Evolutionary conservation across 306 rosid species (phyloP).

Genomic region (Vachellia pachyceras): DNA sequence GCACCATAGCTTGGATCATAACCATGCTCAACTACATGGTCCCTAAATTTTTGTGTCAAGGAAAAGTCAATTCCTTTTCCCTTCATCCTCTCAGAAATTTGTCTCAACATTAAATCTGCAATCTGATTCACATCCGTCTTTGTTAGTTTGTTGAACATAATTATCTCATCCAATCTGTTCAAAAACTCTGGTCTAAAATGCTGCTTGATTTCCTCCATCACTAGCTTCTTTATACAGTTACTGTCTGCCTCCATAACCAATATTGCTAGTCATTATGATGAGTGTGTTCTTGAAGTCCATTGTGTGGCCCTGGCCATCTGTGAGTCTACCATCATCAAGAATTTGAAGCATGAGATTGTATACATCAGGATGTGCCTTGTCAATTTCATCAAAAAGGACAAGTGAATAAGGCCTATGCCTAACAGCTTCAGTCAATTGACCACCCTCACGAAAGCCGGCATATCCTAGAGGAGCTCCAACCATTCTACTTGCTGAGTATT

Average conservation of each 20-base stretch:
- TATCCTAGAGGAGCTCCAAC: slow-evolving; percentile 79
- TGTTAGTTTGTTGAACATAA: slow-evolving; percentile 64
- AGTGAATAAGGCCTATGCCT: slow-evolving; percentile 69
- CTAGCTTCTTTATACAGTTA: slow-evolving; percentile 61
- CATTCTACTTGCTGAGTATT: slow-evolving; percentile 58
- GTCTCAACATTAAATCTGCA: slow-evolving; percentile 66
- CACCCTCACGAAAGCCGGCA: slow-evolving; percentile 70
- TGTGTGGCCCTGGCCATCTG: slow-evolving; percentile 69
- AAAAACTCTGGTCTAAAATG: slow-evolving; percentile 75
- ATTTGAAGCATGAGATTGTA: slow-evolving; percentile 81
- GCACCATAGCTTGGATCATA: slow-evolving; percentile 76
- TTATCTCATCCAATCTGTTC: slow-evolving; percentile 70
- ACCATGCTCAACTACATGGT: slow-evolving; percentile 66
- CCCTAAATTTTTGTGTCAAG: slow-evolving; percentile 71
- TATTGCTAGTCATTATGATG: slow-evolving; percentile 71
- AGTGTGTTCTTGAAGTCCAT: slow-evolving; percentile 75
- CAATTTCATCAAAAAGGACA: slow-evolving; percentile 70
- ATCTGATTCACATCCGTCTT: slow-evolving; percentile 69
- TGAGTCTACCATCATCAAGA: slow-evolving; percentile 73
- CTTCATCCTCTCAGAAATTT: slow-evolving; percentile 61
- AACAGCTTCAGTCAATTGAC: slow-evolving; percentile 74
- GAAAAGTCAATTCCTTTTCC: slow-evolving; percentile 58
- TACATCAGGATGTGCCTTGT: slow-evolving; percentile 71
- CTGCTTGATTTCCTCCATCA: slow-evolving; percentile 64
- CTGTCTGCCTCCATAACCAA: slow-evolving; percentile 63